Conservation (phyloP, 2,329 filamentous ascomycete genomes). For the Colletotrichum sp. region DNA sequence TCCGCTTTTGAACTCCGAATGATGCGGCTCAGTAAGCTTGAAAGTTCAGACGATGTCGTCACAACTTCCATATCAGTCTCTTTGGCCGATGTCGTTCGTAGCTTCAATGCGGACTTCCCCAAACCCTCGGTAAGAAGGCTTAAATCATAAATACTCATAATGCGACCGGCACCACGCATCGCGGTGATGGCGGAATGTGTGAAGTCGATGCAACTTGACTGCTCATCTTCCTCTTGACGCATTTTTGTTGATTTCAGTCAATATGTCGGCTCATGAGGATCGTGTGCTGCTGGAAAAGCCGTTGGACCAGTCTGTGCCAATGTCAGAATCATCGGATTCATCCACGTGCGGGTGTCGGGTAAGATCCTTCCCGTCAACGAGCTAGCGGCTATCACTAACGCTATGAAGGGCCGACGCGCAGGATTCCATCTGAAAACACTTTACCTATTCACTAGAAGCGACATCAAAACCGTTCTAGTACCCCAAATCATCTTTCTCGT, state of each 20-base stretch:
- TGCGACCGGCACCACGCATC: not conserved
- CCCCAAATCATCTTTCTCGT: conserved; percentile 33
- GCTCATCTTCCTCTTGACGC: not conserved
- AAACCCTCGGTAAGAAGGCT: not conserved
- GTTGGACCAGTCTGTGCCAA: not conserved
- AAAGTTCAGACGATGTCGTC: not conserved
- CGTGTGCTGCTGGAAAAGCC: not conserved
- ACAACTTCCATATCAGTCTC: not conserved
- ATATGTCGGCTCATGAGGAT: not conserved
- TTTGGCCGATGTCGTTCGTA: not conserved
- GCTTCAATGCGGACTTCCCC: not conserved
- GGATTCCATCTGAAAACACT: conserved; percentile 25
- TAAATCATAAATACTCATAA: not conserved
- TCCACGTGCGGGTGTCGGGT: not conserved
- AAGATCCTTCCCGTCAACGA: not conserved
- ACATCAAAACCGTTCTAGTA: conserved; percentile 35
- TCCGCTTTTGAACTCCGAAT: not conserved
- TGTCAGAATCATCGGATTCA: not conserved
- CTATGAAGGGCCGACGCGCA: not conserved
- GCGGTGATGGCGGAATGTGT: fast-evolving
- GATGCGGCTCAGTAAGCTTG: not conserved
- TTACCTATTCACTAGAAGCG: conserved; percentile 35
- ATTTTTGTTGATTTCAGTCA: not conserved
- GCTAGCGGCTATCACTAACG: not conserved
- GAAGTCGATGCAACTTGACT: not conserved